Base-by-base conservation (phyloP, 169 alveolate species). In the Plasmodium relictum region DNA sequence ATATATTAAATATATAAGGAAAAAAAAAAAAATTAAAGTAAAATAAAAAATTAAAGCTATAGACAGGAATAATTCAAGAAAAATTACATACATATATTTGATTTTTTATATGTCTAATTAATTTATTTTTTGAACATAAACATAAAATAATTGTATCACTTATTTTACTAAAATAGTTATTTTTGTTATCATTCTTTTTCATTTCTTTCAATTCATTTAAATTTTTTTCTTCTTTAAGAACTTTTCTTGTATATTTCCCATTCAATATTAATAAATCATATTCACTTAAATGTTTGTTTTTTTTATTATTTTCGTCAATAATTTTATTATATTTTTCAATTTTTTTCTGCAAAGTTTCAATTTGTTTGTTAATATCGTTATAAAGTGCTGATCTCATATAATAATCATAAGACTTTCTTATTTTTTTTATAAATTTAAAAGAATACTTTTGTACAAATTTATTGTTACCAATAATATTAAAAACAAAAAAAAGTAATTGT, bases 211-310 rank as follows among this genome's bases (percentile, higher is more conserved):
- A 78, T 0, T 16, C 59, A 8, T 78, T 52, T n/a, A 78, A 50
- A n/a, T 65, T 50, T 44, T 78, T 63, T 48, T 78, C 61, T 65
- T 78, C 89, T 44, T 78, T 78, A 16, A 78, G 50, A 78, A 78
- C 18, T 9, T 65, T 78, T 58, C 89, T 78, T 41, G 89, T 78
- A 65, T 58, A 78, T n/a, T 78, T 78, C 24, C 89, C 89, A 78
- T 78, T 78, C 24, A 78, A 65, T 78, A 78, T 48, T 78, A 78
- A 65, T 44, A 78, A 48, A 56, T 78, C 89, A 50, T 78, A 78
- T 18, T 39, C 78, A 50, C 48, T 78, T 70, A 78, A 63, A 65
- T 78, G 74, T n/a, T 66, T 63, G 58, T 78, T 78, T 42, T 16
- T 14, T 16, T 78, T 65, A 63, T 78, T 78, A 78, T 78, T 78